A percentile compares a stretch with the other conserved stretches of the same genome.
Evolutionary conservation across 2,329 filamentous ascomycete genomes (phyloP).

Genomic region (Fusarium mundagurra): DNA sequence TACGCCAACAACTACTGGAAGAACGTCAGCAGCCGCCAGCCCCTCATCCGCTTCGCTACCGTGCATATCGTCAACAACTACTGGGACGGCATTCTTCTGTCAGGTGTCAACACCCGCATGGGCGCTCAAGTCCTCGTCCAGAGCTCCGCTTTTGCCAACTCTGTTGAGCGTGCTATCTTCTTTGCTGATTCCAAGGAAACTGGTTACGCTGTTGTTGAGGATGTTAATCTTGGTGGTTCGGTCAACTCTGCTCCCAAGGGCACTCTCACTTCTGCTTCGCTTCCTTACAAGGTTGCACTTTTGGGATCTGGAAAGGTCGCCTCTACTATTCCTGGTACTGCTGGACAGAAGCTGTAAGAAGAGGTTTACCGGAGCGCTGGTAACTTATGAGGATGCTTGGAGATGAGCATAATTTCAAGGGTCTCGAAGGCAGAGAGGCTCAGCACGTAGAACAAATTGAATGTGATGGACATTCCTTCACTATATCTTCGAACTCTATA

Average conservation of each 20-base stretch:
- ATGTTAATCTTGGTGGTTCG: slow-evolving; percentile 54
- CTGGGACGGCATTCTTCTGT: slow-evolving; percentile 54
- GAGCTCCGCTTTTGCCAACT: slow-evolving; percentile 60
- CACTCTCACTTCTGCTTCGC: slow-evolving; percentile 61
- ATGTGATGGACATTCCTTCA: no score
- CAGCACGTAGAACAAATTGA: background rate
- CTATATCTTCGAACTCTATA: fast-evolving
- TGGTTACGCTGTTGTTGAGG: slow-evolving; percentile 55
- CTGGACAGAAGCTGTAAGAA: slow-evolving; percentile 49
- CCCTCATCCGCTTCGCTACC: slow-evolving; percentile 73
- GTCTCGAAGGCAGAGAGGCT: fast-evolving
- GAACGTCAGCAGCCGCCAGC: slow-evolving; percentile 71
- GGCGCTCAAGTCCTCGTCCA: slow-evolving; percentile 66
- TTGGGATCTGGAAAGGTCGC: slow-evolving; percentile 59
- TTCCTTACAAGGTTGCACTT: slow-evolving; percentile 57
- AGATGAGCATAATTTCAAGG: no score
- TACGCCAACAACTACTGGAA: slow-evolving; percentile 73
- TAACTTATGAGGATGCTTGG: fast-evolving
- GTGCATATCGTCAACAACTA: slow-evolving; percentile 67
- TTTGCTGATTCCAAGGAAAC: slow-evolving; percentile 53
- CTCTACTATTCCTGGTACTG: slow-evolving; percentile 50
- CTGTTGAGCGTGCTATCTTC: slow-evolving; percentile 48
- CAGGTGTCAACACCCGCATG: slow-evolving; percentile 65
- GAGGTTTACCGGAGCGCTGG: fast-evolving
- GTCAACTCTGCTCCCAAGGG: slow-evolving; percentile 55